Conservation (phyloP, 2,329 filamentous ascomycete species). For the Colletotrichum sublineola region DNA sequence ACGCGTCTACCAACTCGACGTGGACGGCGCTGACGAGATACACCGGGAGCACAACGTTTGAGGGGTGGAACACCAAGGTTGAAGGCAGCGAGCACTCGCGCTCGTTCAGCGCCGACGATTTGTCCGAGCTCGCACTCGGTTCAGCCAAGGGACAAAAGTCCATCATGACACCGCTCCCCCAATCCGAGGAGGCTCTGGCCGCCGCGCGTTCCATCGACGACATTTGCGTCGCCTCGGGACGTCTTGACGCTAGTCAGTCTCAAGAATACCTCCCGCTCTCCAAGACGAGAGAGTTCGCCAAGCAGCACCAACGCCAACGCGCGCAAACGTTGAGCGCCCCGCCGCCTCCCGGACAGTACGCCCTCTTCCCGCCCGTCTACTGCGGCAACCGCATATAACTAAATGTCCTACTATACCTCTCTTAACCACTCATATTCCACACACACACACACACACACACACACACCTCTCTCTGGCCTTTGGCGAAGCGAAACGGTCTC, state of each 20-base stretch:
- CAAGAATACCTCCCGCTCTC: slow-evolving; percentile 47
- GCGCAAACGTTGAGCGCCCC: slow-evolving; percentile 61
- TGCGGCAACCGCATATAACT: slow-evolving; percentile 49
- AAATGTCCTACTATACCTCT: background rate
- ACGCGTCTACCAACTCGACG: slow-evolving; percentile 66
- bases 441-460: slow-evolving; percentile 18
- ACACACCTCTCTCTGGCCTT: background rate
- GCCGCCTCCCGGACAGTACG: slow-evolving; percentile 62
- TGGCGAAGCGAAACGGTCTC: slow-evolving; percentile 6
- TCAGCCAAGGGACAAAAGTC: slow-evolving; percentile 33
- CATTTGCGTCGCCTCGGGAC: slow-evolving; percentile 29
- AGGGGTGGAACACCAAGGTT: slow-evolving; percentile 45
- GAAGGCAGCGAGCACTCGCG: slow-evolving; percentile 51
- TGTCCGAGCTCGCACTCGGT: slow-evolving; percentile 44
- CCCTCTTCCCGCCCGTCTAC: slow-evolving; percentile 56
- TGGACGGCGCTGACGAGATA: slow-evolving; percentile 67
- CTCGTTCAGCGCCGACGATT: slow-evolving; percentile 44
- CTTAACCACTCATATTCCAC: background rate
- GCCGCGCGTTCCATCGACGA: slow-evolving; percentile 36
- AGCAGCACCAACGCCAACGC: slow-evolving; percentile 53
- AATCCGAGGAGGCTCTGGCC: slow-evolving; percentile 35
- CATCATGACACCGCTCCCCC: slow-evolving; percentile 38
- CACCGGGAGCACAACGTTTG: slow-evolving; percentile 64
- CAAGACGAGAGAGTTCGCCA: slow-evolving; percentile 50
- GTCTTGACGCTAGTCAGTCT: slow-evolving; percentile 43